A percentile compares a stretch with the other conserved stretches of the same genome.
Conservation (phyloP, 140 eudicot species). For the Stevia rebaudiana region DNA sequence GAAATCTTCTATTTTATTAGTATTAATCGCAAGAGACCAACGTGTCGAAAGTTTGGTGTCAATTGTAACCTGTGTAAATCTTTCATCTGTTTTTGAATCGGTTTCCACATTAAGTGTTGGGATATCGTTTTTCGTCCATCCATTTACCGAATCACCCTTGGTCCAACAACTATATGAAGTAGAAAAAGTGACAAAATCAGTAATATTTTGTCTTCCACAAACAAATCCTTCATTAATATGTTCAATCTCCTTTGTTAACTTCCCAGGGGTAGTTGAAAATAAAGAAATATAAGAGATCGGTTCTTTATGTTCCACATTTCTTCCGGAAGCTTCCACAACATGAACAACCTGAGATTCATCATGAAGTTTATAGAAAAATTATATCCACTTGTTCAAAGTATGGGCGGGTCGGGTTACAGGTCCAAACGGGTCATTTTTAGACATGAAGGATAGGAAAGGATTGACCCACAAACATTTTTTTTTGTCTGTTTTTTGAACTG, state of each 20-base stretch:
- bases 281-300: slow-evolving; percentile 66
- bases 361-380: not conserved
- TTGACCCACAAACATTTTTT: not conserved
- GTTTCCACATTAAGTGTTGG: slow-evolving; percentile 50
- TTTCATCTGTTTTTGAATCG: slow-evolving; percentile 45
- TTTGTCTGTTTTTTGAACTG: not conserved
- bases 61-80: slow-evolving; percentile 49
- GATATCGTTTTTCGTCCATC: slow-evolving; percentile 62
- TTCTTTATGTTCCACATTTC: slow-evolving; percentile 32
- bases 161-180: slow-evolving; percentile 68
- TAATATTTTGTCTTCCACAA: slow-evolving; percentile 61
- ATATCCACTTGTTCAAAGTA: slow-evolving; percentile 4
- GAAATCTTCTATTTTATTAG: slow-evolving; percentile 62
- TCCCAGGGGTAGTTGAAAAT: slow-evolving; percentile 85
- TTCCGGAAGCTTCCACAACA: slow-evolving; percentile 76
- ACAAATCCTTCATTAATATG: slow-evolving; percentile 66
- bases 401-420: not conserved
- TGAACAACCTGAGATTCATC: slow-evolving; percentile 72
- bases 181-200: slow-evolving; percentile 81
- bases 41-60: slow-evolving; percentile 72
- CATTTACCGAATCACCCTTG: slow-evolving; percentile 38
- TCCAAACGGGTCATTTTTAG: not conserved
- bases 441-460: not conserved
- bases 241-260: slow-evolving; percentile 64
- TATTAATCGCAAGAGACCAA: slow-evolving; percentile 84